Base-by-base conservation (phyloP, 257 asterid species). In the Ajuga chamaepitys region DNA sequence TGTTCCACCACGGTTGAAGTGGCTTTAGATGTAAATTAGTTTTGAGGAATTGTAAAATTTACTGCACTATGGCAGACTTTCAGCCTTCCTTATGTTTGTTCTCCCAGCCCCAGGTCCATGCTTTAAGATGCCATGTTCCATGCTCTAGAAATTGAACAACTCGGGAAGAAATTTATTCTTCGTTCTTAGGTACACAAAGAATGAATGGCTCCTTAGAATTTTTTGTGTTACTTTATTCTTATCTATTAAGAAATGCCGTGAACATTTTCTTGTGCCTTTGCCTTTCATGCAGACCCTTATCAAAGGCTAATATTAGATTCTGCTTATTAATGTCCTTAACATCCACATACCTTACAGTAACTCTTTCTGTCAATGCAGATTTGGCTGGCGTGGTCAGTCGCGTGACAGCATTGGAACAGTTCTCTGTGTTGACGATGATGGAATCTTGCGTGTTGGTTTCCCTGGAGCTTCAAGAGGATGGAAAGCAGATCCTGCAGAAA, bases 401-500 rank as follows among this genome's bases (percentile, higher is more conserved):
- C 95, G 88, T 55, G 92, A 91, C 72, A 90, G 95, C 81, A 79
- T 90, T 24, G 99, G 99, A 76, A 94, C 97, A 54, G 97, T 94
- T 59, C 75, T 94, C 4, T 89, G 99, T 72, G 99, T 94, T 47
- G 99, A 94, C 85, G 99, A 94, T 74, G 99, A 94, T 81, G 99
- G 99, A 46, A 87, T 94, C 53, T 81, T 94, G 71, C 96, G 99
- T 44, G 96, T 94, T 72, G 99, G 99, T 52, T 94, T 94, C 74
- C 99, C 99, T 53, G 99, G 99, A 83, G 99, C 97, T 75, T 94
- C 99, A 69, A 86, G 99, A 79, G 99, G 99, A 67, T 94, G 97
- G 97, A 94, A 90, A 88, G 99, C 99, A 73, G 99, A 94, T 75
- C 99, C 99, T 69, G 90, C 99, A 52, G 99, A 94, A 79, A 94